Percentiles rank a stretch among this genome's conserved stretches.
phyloP scores from a whole-genome alignment of 805 yeast species.

The Wickerhamomyces alni region DNA sequence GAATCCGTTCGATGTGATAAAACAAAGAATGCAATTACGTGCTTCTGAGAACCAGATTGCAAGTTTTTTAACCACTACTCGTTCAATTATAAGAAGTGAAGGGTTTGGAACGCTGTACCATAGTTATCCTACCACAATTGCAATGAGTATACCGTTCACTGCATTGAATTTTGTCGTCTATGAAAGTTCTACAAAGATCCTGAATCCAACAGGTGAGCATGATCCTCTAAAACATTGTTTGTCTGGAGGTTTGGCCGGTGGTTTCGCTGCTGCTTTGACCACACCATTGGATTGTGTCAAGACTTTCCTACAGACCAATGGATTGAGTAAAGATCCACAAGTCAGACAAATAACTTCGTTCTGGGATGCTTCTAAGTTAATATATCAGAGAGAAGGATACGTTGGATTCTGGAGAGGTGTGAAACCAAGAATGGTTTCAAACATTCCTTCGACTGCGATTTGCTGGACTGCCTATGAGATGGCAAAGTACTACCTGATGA shows the following conservation, averaged over 20 bases:
- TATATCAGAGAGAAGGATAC: constrained; percentile 53
- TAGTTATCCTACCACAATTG: constrained; percentile 91
- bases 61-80: constrained; percentile 11
- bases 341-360: constrained; percentile 56
- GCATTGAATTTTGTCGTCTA: constrained; percentile 91
- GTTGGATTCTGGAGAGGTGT: constrained; percentile 76
- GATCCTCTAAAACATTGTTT: constrained; percentile 92
- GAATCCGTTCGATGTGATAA: constrained; percentile 96
- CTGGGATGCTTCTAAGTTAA: constrained; percentile 59
- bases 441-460: constrained; percentile 93
- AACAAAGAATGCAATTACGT: constrained; percentile 84
- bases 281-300: constrained; percentile 93
- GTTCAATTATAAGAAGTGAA: constrained; percentile 34
- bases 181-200: constrained; percentile 65
- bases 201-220: constrained; percentile 73
- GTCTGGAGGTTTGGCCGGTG: constrained; percentile 92
- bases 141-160: constrained; percentile 91
- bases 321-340: constrained; percentile 35
- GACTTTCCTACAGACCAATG: constrained; percentile 83
- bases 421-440: constrained; percentile 84
- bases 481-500: constrained; percentile 57
- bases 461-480: constrained; percentile 98
- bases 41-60: constrained; percentile 6
- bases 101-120: constrained; percentile 77
- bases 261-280: constrained; percentile 88